phyloP scores from a whole-genome alignment of 768 basidiomycete species.

The Suillus cothurnatus region DNA sequence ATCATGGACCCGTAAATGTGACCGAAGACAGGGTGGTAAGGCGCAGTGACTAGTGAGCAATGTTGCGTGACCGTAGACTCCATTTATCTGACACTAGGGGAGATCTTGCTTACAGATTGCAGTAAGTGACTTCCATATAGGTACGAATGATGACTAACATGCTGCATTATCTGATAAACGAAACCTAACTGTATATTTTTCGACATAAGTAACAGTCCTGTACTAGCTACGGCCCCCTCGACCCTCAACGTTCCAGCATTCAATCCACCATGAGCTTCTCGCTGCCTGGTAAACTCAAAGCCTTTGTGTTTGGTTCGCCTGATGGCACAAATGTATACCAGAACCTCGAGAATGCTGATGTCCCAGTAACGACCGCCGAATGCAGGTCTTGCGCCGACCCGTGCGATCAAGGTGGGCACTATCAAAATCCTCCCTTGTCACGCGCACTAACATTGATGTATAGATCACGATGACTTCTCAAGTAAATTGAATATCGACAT shows the following conservation, averaged over 20 bases:
- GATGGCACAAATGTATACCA: slow-evolving; percentile 44
- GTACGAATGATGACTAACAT: too few species aligned
- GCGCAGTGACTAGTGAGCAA: background rate
- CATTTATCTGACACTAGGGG: background rate
- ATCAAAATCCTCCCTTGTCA: slow-evolving; percentile 31
- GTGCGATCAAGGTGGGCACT: slow-evolving; percentile 63
- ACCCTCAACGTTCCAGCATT: background rate
- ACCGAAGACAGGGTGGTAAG: background rate
- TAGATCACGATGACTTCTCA: slow-evolving; percentile 78
- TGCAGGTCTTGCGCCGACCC: slow-evolving; percentile 79
- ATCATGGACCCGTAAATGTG: background rate
- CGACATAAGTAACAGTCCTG: background rate
- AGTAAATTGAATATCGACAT: slow-evolving; percentile 75
- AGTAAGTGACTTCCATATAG: background rate
- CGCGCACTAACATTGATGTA: slow-evolving; percentile 17
- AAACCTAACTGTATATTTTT: too few species aligned
- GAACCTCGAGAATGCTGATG: slow-evolving; percentile 54
- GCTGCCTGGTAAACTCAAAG: slow-evolving; percentile 25
- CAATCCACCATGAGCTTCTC: slow-evolving; percentile 23
- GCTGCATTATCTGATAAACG: background rate
- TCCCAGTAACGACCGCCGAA: slow-evolving; percentile 68
- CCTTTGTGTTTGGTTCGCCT: slow-evolving; percentile 21
- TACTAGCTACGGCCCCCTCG: too few species aligned
- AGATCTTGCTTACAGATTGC: background rate
- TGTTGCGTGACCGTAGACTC: background rate